Evolutionary conservation across 2,329 filamentous ascomycete species (phyloP).

Genomic region (Sclerotinia subarctica): DNA sequence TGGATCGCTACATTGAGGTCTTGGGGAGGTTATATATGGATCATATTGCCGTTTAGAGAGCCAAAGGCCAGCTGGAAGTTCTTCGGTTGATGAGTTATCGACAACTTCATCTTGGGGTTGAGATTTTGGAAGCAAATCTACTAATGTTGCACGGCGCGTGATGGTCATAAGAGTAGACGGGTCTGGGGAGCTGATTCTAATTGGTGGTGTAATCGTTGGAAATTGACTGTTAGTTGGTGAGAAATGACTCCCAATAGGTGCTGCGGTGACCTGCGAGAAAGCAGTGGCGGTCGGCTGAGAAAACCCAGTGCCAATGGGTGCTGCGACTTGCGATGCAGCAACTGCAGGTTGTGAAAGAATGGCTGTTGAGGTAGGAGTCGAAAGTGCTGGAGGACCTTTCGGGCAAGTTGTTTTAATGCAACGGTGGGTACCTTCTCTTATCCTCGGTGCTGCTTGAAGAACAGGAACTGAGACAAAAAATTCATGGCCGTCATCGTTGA

Average conservation of each 20-base stretch:
- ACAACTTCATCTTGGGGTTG: neutral
- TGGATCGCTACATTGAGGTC: neutral
- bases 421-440: neutral
- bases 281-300: neutral
- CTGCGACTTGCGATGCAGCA: neutral
- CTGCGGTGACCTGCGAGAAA: neutral
- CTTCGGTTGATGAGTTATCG: neutral
- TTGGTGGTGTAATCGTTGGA: neutral
- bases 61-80: constrained; percentile 9
- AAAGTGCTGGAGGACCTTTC: neutral
- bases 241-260: neutral
- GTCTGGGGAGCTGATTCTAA: neutral
- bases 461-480: neutral
- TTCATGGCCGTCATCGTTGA: constrained; percentile 12
- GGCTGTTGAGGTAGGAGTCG: neutral
- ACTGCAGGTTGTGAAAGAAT: neutral
- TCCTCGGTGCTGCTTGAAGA: neutral
- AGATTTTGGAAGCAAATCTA: neutral
- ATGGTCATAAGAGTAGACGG: neutral
- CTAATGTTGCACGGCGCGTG: neutral
- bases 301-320: neutral
- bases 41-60: neutral
- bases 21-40: neutral
- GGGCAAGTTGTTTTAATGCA: constrained; percentile 8
- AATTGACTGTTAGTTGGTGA: neutral